Conservation (phyloP, 345 rosid species). For the Cardiospermum halicacabum region DNA sequence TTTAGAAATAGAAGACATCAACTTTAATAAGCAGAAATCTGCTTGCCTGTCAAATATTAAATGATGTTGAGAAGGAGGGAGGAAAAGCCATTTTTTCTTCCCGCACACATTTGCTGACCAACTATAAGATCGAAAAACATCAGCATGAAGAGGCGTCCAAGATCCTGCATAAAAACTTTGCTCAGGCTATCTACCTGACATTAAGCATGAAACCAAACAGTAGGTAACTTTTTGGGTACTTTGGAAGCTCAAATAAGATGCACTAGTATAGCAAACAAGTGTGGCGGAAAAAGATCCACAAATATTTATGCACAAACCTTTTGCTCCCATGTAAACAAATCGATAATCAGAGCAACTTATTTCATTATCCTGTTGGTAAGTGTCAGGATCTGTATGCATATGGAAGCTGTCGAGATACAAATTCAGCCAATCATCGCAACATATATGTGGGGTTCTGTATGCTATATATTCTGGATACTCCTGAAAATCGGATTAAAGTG, state of each 20-base stretch:
- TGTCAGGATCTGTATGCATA: slow-evolving; percentile 57
- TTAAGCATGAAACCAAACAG: slow-evolving; percentile 20
- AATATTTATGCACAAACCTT: slow-evolving; percentile 49
- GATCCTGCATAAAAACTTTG: slow-evolving; percentile 55
- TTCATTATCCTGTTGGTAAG: slow-evolving; percentile 44
- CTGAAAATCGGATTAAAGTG: slow-evolving; percentile 42
- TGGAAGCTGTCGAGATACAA: slow-evolving; percentile 65
- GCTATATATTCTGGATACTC: slow-evolving; percentile 81
- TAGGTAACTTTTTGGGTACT: background rate
- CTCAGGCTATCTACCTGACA: slow-evolving; percentile 12
- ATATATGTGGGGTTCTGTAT: slow-evolving; percentile 55
- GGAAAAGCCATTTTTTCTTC: slow-evolving; percentile 75
- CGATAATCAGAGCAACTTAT: slow-evolving; percentile 90
- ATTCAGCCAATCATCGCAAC: slow-evolving; percentile 91
- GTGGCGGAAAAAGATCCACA: background rate
- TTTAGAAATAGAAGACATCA: background rate
- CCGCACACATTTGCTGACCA: slow-evolving; percentile 98
- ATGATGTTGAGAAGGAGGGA: slow-evolving; percentile 62
- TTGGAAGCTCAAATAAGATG: slow-evolving; percentile 1
- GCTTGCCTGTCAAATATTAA: slow-evolving; percentile 78
- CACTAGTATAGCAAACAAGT: slow-evolving; percentile 8
- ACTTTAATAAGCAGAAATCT: background rate
- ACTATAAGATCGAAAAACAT: slow-evolving; percentile 92
- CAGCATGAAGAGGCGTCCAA: slow-evolving; percentile 96
- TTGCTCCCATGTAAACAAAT: slow-evolving; percentile 94